Percentiles rank a stretch among this genome's conserved stretches.
phyloP scores from a whole-genome alignment of 2,329 filamentous ascomycete species.

The Pleoardoris graminearum region DNA sequence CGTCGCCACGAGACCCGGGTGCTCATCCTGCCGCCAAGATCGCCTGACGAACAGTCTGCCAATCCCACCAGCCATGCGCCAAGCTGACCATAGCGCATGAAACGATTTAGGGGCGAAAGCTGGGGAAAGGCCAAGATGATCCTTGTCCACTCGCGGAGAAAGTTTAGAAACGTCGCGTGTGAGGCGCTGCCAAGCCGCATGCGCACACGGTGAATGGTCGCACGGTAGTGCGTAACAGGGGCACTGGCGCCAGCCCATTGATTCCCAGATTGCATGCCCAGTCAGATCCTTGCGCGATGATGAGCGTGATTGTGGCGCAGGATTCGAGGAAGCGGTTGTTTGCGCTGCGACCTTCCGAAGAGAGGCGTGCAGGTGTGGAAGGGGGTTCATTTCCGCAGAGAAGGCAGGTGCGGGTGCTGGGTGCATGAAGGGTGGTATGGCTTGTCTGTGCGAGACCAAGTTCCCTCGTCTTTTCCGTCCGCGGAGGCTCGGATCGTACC shows the following conservation, averaged over 20 bases:
- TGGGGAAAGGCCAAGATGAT: neutral
- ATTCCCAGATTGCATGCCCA: neutral
- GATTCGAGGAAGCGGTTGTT: neutral
- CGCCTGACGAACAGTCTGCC: neutral
- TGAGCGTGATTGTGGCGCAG: neutral
- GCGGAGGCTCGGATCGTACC: no score
- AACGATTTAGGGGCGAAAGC: neutral
- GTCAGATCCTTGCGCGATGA: neutral
- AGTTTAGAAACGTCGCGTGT: no score
- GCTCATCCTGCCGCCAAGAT: neutral
- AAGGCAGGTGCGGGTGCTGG: neutral
- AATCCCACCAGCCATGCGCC: neutral
- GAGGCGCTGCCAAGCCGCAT: conserved; percentile 1
- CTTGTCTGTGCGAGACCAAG: neutral
- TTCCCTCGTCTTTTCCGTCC: no score
- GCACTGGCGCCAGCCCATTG: neutral
- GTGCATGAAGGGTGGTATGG: neutral
- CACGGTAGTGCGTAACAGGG: no score
- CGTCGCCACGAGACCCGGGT: neutral
- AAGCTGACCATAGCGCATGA: neutral
- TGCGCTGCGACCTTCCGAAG: neutral
- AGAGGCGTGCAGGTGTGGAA: neutral
- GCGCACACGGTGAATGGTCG: conserved; percentile 1
- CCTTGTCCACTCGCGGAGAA: neutral
- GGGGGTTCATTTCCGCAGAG: neutral